Conservation (phyloP, 345 rosid genomes). For the Sapria himalayana region DNA sequence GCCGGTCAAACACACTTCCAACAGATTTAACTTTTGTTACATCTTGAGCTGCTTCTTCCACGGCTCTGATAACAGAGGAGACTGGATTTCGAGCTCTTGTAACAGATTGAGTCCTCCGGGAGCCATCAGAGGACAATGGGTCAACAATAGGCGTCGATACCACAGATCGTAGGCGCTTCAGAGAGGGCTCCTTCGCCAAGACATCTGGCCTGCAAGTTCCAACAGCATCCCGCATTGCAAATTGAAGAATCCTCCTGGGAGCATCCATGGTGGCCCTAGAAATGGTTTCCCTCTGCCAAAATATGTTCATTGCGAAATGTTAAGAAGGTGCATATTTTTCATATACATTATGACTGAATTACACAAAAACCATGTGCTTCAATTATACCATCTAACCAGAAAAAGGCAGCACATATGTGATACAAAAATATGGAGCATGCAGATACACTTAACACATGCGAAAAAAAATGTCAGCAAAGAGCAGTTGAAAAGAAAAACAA, state of each 20-base stretch:
- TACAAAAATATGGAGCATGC: too few species aligned
- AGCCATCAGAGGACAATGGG: constrained; percentile 17
- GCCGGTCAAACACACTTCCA: constrained; percentile 83
- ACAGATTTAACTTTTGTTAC: constrained; percentile 30
- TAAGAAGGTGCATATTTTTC: constrained; percentile 4
- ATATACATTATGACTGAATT: too few species aligned
- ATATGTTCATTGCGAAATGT: too few species aligned
- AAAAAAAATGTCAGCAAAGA: too few species aligned
- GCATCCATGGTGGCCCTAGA: constrained; percentile 35
- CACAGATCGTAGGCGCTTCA: constrained; percentile 76
- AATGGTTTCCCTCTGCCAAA: constrained; percentile 41
- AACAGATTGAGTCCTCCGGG: constrained; percentile 39
- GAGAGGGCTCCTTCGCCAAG: constrained; percentile 27
- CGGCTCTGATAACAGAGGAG: constrained; percentile 70
- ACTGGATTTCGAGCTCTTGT: constrained; percentile 54
- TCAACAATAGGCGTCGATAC: constrained; percentile 41
- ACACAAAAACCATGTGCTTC: too few species aligned
- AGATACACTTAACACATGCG: too few species aligned
- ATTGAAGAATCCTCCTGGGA: constrained; percentile 77
- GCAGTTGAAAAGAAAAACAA: too few species aligned
- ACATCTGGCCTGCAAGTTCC: constrained; percentile 36
- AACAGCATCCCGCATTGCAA: constrained; percentile 91
- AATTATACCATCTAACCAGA: too few species aligned
- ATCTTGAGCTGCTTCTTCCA: constrained; percentile 82
- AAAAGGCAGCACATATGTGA: too few species aligned